Base-by-base conservation (phyloP, 192 early-diverging fungal species). In the Gaertneriomyces sp. region DNA sequence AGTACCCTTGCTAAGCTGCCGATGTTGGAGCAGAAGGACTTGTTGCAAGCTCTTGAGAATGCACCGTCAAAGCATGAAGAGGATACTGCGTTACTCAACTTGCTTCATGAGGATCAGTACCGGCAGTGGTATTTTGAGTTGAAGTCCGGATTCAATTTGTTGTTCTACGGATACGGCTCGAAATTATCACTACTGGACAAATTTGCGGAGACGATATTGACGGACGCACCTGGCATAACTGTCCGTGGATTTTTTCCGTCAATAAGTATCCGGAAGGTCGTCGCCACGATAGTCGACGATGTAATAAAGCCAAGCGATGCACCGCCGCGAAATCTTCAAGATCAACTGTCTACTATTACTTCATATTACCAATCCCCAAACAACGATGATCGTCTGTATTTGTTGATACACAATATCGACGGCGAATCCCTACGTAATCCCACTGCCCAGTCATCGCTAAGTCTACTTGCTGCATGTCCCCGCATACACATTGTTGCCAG, bases 141-240 rank as follows among this genome's bases (percentile, higher is more conserved):
- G 5, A 54, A 67, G 4, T 77, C 79, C 10, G 93, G 91, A 0
- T 99, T 94, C 71, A 96, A 91, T 64, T 75, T 99, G 6, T 63
- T 94, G 1, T 89, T 96, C 47, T 96, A 93, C 68, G 96, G 96
- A 0, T 96, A 88, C 69, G 96, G 96, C 0, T 96, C 94, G 8
- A 99, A 99, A 71, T 85, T 87, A 5, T 73, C 74, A 5, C 60
- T 99, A n/a, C 69, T 97, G 42, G 89, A 84, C 51, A 61, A 78
- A 43, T 94, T 98, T 78, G 89, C 86, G 4, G 72, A 71, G 0
- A 64, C 79, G 5, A 70, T 87, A 8, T 16, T 64, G 52, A 45
- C 16, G 72, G 45, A 66, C 0, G 79, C 74, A 14, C 90, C 89
- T 0, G 76, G 90, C 0, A 77, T 92, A 9, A 85, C 91, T 14